Conservation (phyloP, 805 yeast genomes). For the Starmerella ratchasimensis region DNA sequence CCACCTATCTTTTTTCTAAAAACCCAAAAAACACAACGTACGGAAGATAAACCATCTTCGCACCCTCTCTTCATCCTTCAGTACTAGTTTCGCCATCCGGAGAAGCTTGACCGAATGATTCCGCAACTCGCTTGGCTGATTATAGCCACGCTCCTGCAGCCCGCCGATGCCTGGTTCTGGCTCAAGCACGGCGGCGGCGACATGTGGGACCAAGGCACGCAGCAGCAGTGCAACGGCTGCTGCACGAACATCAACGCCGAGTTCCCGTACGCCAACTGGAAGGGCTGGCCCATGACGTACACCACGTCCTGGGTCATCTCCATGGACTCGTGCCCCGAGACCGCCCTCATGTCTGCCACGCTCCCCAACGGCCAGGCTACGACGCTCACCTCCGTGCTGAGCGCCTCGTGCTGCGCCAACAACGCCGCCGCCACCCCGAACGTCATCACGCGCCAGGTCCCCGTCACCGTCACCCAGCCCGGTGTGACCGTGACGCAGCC, state of each 20-base stretch:
- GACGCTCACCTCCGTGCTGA: slow-evolving; percentile 19
- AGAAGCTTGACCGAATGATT: too few relatives aligned
- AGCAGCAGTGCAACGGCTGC: slow-evolving; percentile 22
- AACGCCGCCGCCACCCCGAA: neutral
- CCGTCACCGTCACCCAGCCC: slow-evolving; percentile 14
- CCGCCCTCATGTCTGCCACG: slow-evolving; percentile 22
- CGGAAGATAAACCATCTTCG: too few relatives aligned
- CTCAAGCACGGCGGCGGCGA: slow-evolving; percentile 16
- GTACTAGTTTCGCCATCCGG: too few relatives aligned
- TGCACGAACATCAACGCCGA: slow-evolving; percentile 21
- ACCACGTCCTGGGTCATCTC: slow-evolving; percentile 11
- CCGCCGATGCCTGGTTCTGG: slow-evolving; percentile 22
- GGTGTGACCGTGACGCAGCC: slow-evolving; percentile 18
- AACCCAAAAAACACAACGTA: too few relatives aligned
- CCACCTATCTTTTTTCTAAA: too few relatives aligned
- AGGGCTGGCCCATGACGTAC: slow-evolving; percentile 9
- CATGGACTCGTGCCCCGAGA: slow-evolving; percentile 15
- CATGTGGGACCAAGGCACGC: slow-evolving; percentile 9
- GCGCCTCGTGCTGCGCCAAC: slow-evolving; percentile 16
- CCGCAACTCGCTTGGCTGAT: slow-evolving; percentile 9
- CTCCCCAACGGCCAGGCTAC: slow-evolving; percentile 45
- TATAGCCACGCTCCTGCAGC: slow-evolving; percentile 11
- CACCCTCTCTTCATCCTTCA: too few relatives aligned
- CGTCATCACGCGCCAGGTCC: slow-evolving; percentile 7
- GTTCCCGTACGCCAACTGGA: slow-evolving; percentile 18